Evolutionary conservation across 2,329 filamentous ascomycete genomes (phyloP).

Genomic region (Salinomyces thailandicus): DNA sequence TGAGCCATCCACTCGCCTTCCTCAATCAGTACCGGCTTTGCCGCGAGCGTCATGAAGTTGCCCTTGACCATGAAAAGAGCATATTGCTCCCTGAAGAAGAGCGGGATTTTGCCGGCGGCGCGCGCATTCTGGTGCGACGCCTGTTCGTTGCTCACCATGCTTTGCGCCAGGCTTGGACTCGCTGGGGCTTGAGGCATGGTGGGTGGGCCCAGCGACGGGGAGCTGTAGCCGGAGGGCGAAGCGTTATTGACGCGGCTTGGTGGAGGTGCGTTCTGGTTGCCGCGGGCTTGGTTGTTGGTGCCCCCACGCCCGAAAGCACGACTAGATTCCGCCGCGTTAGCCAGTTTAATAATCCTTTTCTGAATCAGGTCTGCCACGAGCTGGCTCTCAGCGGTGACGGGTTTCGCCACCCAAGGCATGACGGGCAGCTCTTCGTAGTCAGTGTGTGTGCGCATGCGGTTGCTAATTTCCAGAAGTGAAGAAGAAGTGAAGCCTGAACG

Average conservation of each 20-base stretch:
- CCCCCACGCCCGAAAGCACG: slow-evolving; percentile 23
- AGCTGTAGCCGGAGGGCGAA: slow-evolving; percentile 24
- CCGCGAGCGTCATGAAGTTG: slow-evolving; percentile 93
- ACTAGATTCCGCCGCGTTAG: slow-evolving; percentile 10
- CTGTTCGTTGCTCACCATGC: slow-evolving; percentile 58
- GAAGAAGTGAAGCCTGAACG: no score
- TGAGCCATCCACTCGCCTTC: slow-evolving; percentile 93
- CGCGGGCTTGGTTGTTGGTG: slow-evolving; percentile 11
- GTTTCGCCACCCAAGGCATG: no score
- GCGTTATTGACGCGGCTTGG: slow-evolving; percentile 23
- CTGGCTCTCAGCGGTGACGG: no score
- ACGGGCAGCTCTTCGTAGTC: no score
- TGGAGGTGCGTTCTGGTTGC: slow-evolving; percentile 18
- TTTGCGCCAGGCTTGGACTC: slow-evolving; percentile 43
- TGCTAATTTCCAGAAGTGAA: no score
- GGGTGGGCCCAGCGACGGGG: slow-evolving; percentile 19
- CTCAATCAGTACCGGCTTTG: slow-evolving; percentile 85
- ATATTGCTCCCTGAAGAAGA: slow-evolving; percentile 66
- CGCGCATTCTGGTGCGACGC: slow-evolving; percentile 24
- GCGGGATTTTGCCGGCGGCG: slow-evolving; percentile 51
- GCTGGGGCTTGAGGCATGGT: slow-evolving; percentile 22
- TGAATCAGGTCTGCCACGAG: no score
- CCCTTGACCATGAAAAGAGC: slow-evolving; percentile 87
- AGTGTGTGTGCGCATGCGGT: no score
- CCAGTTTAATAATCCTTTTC: not conserved